Base-by-base conservation (phyloP, 176 grass and related monocot genomes). In the Rhynchospora breviuscula region DNA sequence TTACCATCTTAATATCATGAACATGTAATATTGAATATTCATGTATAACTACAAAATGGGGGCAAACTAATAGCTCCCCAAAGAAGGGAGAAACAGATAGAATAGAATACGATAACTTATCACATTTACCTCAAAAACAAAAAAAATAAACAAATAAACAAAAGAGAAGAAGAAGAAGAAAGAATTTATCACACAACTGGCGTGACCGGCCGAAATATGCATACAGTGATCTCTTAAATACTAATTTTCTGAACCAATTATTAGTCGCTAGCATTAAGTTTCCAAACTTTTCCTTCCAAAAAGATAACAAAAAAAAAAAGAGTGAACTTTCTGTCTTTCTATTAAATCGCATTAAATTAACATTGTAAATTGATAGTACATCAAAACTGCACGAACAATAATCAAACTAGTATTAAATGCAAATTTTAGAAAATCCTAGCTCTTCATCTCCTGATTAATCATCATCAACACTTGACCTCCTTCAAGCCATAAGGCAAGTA, bases 401-500 rank as follows among this genome's bases (percentile, higher is more conserved):
- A 11, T 47, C 17, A 73, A 46, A 5, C 0, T 71, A 71, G 21
- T 23, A 71, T n/a, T 7, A 74, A 5, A 4, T 22, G 22, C n/a
- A 74, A 76, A 76, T 76, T 5, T 5, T 6, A n/a, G 1, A 43
- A 69, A 18, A 69, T 69, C 14, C 35, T 40, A 45, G 7, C 35
- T 45, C 67, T 45, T 19, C 35, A 69, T 45, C 15, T 68, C 0
- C 7, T 52, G 49, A 40, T 1, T 13, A 40, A 40, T 1, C 15
- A 17, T 51, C 9, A 9, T 56, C 7, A 56, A 77, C 22, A 54
- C 22, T 56, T 77, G 22, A 56, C 23, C 49, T 77, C 72, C 49
- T 29, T 77, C 49, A 56, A 77, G 22, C 72, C 72, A 77, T 31
- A 77, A 31, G 72, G 22, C 49, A 77, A 29, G 21, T 77, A 77